A percentile compares a stretch with the other conserved stretches of the same genome.
These are phyloP conservation scores for Arabidopsis arenosa DNA, from an alignment of 345 rosid species.

Conservation along the genomic window DNA sequence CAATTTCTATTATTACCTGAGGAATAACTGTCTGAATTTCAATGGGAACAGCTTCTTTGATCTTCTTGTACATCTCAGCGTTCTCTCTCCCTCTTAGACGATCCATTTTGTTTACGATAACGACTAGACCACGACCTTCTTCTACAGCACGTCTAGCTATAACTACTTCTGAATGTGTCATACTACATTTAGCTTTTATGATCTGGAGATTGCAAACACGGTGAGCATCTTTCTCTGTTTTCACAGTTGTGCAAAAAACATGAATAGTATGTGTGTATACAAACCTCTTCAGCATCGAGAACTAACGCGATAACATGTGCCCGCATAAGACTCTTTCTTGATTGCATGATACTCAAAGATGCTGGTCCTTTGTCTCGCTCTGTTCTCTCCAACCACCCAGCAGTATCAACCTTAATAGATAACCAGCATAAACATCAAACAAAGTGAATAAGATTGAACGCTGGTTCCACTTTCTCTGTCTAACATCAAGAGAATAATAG, in stretches of 20 bases:
- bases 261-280: constrained; percentile 8
- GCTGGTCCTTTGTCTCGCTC: constrained; percentile 89
- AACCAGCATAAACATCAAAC: constrained; percentile 15
- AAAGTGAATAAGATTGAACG: not conserved
- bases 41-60: constrained; percentile 87
- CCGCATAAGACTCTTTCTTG: constrained; percentile 92
- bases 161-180: constrained; percentile 97
- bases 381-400: constrained; percentile 96
- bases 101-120: constrained; percentile 96
- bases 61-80: constrained; percentile 59
- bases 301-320: constrained; percentile 93
- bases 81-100: constrained; percentile 68
- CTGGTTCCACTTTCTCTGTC: not conserved
- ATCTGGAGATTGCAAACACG: constrained; percentile 50
- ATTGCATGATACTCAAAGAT: constrained; percentile 90
- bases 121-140: constrained; percentile 95
- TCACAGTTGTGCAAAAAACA: not conserved
- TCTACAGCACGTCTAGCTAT: constrained; percentile 92
- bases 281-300: constrained; percentile 96
- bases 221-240: constrained; percentile 9
- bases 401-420: constrained; percentile 80
- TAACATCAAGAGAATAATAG: not conserved
- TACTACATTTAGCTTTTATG: constrained; percentile 70
- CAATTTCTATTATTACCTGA: constrained; percentile 56
- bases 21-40: constrained; percentile 95